These are phyloP conservation scores for Jatropha podagrica DNA, from an alignment of 441 rosid species.

Conservation along the genomic window DNA sequence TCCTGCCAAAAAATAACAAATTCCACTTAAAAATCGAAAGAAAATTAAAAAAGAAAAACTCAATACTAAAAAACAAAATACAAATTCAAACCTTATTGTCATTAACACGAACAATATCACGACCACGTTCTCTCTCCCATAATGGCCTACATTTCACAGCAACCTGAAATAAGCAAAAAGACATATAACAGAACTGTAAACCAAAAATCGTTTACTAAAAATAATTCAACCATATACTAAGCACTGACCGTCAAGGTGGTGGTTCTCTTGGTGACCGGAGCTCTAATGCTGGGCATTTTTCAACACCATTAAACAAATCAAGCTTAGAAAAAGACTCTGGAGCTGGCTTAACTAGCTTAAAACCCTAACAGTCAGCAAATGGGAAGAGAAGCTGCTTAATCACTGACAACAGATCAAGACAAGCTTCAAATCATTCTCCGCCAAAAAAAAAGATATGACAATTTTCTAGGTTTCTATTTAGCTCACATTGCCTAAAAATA, in stretches of 20 bases:
- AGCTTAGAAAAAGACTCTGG: too few relatives aligned
- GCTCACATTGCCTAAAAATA: background rate
- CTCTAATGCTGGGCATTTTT: conserved; percentile 79
- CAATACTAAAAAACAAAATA: background rate
- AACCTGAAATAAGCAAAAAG: conserved; percentile 43
- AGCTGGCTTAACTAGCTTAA: background rate
- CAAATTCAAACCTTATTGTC: conserved; percentile 46
- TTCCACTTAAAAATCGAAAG: background rate
- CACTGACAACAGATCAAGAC: background rate
- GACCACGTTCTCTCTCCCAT: conserved; percentile 58
- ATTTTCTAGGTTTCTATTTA: background rate
- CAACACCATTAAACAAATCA: conserved; percentile 5
- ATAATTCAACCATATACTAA: background rate
- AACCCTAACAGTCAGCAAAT: background rate
- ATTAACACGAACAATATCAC: conserved; percentile 72
- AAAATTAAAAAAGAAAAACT: background rate
- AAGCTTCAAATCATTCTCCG: background rate
- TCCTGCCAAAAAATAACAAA: conserved; percentile 44
- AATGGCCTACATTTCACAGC: conserved; percentile 86
- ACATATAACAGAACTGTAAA: background rate
- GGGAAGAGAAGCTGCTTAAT: background rate
- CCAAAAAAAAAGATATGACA: background rate
- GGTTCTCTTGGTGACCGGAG: conserved; percentile 64
- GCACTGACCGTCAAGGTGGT: conserved; percentile 73
- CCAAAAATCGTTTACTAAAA: background rate